Base-by-base conservation (phyloP, 352 stramenopile species). In the Phytophthora capsici region DNA sequence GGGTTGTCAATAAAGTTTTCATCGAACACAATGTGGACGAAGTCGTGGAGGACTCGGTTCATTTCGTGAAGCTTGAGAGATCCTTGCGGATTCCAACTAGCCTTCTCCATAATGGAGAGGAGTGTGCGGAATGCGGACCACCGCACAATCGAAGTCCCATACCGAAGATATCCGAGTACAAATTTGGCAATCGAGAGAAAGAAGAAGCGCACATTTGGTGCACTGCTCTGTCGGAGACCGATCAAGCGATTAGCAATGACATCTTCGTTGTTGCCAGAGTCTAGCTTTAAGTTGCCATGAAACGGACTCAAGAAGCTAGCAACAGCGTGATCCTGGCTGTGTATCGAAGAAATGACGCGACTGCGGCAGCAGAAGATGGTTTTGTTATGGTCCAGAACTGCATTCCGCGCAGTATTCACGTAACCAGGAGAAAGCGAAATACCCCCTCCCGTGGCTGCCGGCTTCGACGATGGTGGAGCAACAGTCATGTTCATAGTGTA, bases 21-120 rank as follows among this genome's bases (percentile, higher is more conserved):
- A 47, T 90, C 82, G 43, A 88, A 89, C 14, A 81, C 71, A 28
- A 89, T 43, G 9, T 84, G 59, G 4, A 87, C 80, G 28, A 80
- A 88, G 38, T 81, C 49, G n/a, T 87, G 67, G 5, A 89, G 58
- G 14, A 89, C 71, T 34, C 75, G 66, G 19, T 80, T 78, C 17
- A 66, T 57, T 16, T 90, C 80, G 25, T 82, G 62, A 3, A 61
- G 26, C 20, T 77, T 76, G 1, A 77, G 46, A 3, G 71, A 80
- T 0, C 76, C 64, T 45, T 77, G 68, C 16, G 70, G 54, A n/a
- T 71, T 78, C 70, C 75, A 86, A 9, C 60, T 84, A 3, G 68
- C 69, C 40, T 89, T 90, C 25, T 90, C 82, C n/a, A 92, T 74
- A 6, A 87, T 61, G 9, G 49, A 57, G 20, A 92, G 68, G 5